Evolutionary conservation across 768 basidiomycete species (phyloP).

Genomic region (Boletellus sp.): DNA sequence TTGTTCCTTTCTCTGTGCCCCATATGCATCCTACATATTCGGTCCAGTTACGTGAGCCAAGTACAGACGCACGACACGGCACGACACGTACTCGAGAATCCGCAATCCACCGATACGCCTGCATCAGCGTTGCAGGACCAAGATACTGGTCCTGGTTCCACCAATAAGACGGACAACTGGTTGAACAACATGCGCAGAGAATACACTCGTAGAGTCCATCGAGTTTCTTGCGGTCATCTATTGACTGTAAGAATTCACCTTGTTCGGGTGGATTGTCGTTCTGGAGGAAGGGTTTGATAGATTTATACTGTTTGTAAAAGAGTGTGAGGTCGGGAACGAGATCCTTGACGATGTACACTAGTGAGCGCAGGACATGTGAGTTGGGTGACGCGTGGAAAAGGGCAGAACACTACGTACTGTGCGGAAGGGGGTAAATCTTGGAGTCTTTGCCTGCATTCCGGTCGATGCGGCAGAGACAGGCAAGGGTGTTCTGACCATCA

Average conservation of each 20-base stretch:
- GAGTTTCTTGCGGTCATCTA: slow-evolving; percentile 90
- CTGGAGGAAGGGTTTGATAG: slow-evolving; percentile 94
- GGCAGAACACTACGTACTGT: slow-evolving; percentile 59
- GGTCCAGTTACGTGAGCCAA: not conserved
- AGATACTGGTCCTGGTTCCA: slow-evolving; percentile 99
- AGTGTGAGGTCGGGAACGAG: slow-evolving; percentile 88
- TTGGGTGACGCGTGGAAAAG: not conserved
- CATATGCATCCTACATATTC: slow-evolving; percentile 61
- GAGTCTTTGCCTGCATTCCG: slow-evolving; percentile 62
- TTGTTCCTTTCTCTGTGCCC: slow-evolving; percentile 79
- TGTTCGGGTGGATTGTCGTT: slow-evolving; percentile 85
- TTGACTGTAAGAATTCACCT: slow-evolving; percentile 86
- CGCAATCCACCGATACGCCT: slow-evolving; percentile 97
- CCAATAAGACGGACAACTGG: slow-evolving; percentile 97
- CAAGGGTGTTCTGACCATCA: slow-evolving; percentile 95
- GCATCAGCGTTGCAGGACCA: slow-evolving; percentile 94
- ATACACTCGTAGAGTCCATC: slow-evolving; percentile 98
- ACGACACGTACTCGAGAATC: slow-evolving; percentile 74
- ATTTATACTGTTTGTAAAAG: slow-evolving; percentile 99
- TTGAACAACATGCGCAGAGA: slow-evolving; percentile 95
- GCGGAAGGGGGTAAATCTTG: slow-evolving; percentile 96
- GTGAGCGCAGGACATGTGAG: not conserved
- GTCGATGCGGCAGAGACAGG: slow-evolving; percentile 95
- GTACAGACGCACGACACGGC: not conserved
- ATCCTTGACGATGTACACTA: slow-evolving; percentile 99